Base-by-base conservation (phyloP, 2,329 filamentous ascomycete genomes). In the Lachnellula suecica region DNA sequence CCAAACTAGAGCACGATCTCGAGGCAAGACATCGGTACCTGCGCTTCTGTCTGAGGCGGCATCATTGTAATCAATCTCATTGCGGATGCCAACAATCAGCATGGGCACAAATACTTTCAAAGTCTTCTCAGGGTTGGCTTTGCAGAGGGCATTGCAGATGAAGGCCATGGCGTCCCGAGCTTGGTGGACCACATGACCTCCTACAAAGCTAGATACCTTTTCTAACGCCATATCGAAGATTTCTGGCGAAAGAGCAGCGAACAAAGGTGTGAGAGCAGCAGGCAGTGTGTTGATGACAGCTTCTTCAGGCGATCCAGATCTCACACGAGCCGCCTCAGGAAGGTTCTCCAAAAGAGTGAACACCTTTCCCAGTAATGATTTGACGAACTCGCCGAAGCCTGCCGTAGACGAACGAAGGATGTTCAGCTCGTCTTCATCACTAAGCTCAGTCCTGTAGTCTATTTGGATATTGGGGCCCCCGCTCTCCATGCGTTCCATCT, bases 121-220 rank as follows among this genome's bases (percentile, higher is more conserved):
- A 0, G 94, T 91, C 74, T 97, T 97, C 68, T 93, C 86, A 0
- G 95, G 92, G 62, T 95, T 90, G 61, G 96, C 91, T 72, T 97
- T 97, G 78, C 94, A 96, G 22, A 99, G 79, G 0, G 91, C 89
- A 70, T 97, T 97, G 72, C 93, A 89, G 49, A 97, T 97, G 79
- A 96, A 99, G 1, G 95, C 94, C 88, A 99, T 97, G 7, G 94
- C 93, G 76, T 99, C 94, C 59, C 93, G 81, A 48, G 94, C 93
- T 71, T 97, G 94, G 64, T 99, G 92, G 17, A 99, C 93, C 44
- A 99, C 94, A 72, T 97, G 94, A 58, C 89, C 89, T 1, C 89
- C 87, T 23, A 97, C 88, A 68, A 99, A 99, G 27, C 89, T 84
- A 2, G 91, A 88, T 62, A 99, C 84, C 75, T 97, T 97, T 54